Percentiles rank a stretch among this genome's conserved stretches.
These are phyloP conservation scores for Dactylellina haptotyla DNA, from an alignment of 2,329 filamentous ascomycete species.

Conservation along the genomic window DNA sequence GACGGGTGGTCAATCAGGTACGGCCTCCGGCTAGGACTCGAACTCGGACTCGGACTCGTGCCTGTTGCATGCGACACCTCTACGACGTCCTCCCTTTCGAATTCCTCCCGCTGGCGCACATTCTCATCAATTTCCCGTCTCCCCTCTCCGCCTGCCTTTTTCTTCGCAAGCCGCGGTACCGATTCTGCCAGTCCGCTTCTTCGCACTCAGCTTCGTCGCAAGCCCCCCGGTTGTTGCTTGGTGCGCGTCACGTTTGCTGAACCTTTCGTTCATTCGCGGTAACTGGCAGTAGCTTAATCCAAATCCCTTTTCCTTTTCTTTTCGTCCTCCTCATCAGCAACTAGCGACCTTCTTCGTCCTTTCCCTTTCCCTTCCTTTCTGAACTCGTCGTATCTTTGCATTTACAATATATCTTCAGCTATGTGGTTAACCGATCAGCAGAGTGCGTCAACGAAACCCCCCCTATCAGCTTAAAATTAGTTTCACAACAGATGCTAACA, in stretches of 20 bases:
- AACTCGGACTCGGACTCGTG: not conserved
- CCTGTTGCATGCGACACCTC: conserved; percentile 38
- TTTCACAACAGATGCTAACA: conserved; percentile 56
- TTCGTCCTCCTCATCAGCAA: not conserved
- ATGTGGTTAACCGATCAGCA: conserved; percentile 98
- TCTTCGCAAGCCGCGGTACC: not conserved
- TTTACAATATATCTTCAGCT: conserved; percentile 62
- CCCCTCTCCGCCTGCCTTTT: conserved; percentile 1
- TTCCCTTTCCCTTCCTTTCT: not conserved
- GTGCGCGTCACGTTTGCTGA: conserved; percentile 2
- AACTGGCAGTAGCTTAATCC: conserved; percentile 6
- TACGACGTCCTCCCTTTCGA: not conserved
- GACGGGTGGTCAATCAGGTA: not conserved
- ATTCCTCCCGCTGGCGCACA: not conserved
- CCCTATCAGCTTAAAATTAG: not conserved
- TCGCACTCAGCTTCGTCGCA: not conserved
- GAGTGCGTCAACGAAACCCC: conserved; percentile 70
- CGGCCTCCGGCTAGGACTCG: no score
- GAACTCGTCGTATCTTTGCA: no score
- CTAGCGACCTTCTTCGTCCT: no score
- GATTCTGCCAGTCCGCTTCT: not conserved
- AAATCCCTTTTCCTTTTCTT: not conserved
- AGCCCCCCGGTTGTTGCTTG: conserved; percentile 1
- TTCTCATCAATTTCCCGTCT: not conserved
- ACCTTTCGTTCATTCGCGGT: conserved; percentile 15